Evolutionary conservation across 768 basidiomycete species (phyloP).

Genomic region (Crepidotus variabilis): DNA sequence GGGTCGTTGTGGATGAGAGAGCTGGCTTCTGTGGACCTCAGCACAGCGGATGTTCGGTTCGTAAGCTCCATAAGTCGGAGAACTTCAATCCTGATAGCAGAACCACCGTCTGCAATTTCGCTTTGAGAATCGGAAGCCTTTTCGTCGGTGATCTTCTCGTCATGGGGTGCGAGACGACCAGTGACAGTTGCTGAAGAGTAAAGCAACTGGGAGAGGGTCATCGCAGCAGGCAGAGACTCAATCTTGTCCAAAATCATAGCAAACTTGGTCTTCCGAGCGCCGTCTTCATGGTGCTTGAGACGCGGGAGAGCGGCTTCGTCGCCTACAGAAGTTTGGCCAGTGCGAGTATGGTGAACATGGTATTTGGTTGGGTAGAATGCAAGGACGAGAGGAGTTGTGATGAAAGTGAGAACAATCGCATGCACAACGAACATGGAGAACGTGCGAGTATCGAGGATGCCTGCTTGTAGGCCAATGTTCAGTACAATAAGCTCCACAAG

Average conservation of each 20-base stretch:
- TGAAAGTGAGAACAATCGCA: constrained; percentile 72
- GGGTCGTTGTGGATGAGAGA: constrained; percentile 68
- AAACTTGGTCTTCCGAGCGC: constrained; percentile 54
- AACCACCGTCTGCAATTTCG: not conserved
- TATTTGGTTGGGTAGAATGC: constrained; percentile 68
- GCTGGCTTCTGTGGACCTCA: constrained; percentile 77
- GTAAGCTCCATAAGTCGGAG: constrained; percentile 89
- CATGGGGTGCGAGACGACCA: constrained; percentile 13
- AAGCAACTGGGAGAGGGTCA: constrained; percentile 78
- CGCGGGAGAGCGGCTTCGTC: constrained; percentile 15
- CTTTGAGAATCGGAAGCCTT: constrained; percentile 13
- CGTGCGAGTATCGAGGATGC: constrained; percentile 56
- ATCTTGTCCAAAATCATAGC: constrained; percentile 76
- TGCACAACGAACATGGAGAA: constrained; percentile 92
- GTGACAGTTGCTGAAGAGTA: constrained; percentile 15
- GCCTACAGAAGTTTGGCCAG: constrained; percentile 14
- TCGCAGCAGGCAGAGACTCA: constrained; percentile 76
- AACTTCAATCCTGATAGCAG: constrained; percentile 55
- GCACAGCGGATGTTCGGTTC: constrained; percentile 81
- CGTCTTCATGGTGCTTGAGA: constrained; percentile 21
- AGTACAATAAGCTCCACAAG: constrained; percentile 88
- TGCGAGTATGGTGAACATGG: constrained; percentile 35
- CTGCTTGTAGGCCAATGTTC: constrained; percentile 77
- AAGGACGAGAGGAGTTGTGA: constrained; percentile 81
- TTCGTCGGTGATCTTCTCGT: constrained; percentile 30